These are phyloP conservation scores for Plectranthus barbatus DNA, from an alignment of 257 asterid genomes.

Conservation along the genomic window DNA sequence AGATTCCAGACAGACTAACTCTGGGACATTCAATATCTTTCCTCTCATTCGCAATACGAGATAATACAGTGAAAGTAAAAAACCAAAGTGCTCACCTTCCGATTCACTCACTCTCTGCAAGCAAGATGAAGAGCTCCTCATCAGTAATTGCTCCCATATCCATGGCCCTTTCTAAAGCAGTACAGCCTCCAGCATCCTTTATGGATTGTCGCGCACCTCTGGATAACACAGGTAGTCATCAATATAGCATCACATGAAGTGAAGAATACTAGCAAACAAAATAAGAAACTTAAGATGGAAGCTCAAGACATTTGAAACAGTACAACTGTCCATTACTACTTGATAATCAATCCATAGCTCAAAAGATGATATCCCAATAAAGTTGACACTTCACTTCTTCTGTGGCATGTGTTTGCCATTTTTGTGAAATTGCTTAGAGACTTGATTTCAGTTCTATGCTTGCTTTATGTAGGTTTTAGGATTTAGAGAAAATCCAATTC, in stretches of 20 bases:
- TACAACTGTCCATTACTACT: not conserved
- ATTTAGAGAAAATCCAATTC: not conserved
- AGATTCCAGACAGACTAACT: too few species aligned
- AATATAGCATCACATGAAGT: constrained; percentile 2
- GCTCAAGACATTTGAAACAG: not conserved
- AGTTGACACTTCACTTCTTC: not conserved
- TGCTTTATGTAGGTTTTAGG: not conserved
- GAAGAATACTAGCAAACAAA: not conserved
- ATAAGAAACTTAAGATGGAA: not conserved
- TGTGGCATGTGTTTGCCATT: not conserved
- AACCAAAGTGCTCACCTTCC: constrained; percentile 8
- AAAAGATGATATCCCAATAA: not conserved
- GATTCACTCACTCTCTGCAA: constrained; percentile 63
- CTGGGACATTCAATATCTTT: too few species aligned
- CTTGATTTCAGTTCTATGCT: not conserved
- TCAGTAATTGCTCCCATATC: constrained; percentile 96
- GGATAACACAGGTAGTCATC: constrained; percentile 5
- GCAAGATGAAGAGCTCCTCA: constrained; percentile 81
- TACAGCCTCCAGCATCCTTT: constrained; percentile 71
- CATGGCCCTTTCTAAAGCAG: constrained; percentile 86
- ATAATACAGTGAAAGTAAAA: not conserved
- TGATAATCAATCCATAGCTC: not conserved
- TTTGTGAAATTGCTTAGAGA: not conserved
- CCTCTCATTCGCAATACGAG: not conserved
- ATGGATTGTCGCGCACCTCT: constrained; percentile 87